These are phyloP conservation scores for Myochromella boudieri DNA, from an alignment of 768 basidiomycete genomes.

Conservation along the genomic window DNA sequence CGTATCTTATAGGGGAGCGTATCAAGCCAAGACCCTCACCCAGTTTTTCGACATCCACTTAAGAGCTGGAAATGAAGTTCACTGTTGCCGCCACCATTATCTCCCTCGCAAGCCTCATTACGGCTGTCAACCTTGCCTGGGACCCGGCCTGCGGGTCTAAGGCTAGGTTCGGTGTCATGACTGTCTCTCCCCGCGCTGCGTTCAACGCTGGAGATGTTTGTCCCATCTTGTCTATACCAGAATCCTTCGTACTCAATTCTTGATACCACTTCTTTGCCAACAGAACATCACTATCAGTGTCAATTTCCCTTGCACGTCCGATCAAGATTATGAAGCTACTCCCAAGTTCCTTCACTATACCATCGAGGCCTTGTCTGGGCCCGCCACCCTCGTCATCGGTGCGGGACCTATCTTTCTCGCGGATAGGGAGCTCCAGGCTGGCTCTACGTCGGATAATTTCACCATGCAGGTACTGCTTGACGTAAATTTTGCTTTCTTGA, in stretches of 20 bases:
- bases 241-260: too few species aligned
- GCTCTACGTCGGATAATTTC: conserved; percentile 9
- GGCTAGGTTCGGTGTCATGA: conserved; percentile 7
- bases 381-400: conserved; percentile 13
- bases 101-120: conserved; percentile 11
- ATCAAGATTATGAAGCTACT: conserved; percentile 2
- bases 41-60: too few species aligned
- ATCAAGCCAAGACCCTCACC: too few species aligned
- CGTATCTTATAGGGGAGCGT: too few species aligned
- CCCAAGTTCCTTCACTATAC: conserved; percentile 13
- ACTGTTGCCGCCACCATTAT: conserved; percentile 6
- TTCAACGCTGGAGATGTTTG: conserved; percentile 16
- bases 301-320: conserved; percentile 7
- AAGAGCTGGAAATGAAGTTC: conserved; percentile 19
- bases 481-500: not conserved
- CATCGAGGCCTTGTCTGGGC: conserved; percentile 1
- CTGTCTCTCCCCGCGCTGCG: conserved; percentile 5
- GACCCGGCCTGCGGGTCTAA: conserved; percentile 7
- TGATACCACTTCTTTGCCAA: too few species aligned
- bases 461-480: conserved; percentile 4
- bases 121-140: conserved; percentile 1
- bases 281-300: conserved; percentile 8
- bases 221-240: not conserved
- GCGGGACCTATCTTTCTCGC: conserved; percentile 13
- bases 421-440: conserved; percentile 2